Evolutionary conservation across 306 rosid genomes (phyloP), one percentile per base, ranked within the genome.

Genomic region (Biancaea sappan): DNA sequence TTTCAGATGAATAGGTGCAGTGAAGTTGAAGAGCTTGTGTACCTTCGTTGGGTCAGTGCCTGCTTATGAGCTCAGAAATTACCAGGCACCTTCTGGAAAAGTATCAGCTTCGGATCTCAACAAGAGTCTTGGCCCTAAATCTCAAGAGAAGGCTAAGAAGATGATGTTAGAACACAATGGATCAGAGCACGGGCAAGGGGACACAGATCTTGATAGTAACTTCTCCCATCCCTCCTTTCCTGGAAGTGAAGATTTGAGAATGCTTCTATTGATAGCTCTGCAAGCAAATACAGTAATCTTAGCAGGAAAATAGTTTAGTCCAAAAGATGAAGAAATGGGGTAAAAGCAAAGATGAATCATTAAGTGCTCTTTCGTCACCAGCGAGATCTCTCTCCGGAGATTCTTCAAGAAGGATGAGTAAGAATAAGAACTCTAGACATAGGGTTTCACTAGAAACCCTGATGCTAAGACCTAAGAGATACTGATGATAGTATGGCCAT

Each of bases 11-110:
- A 92, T 52, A 82, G 96, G 64, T 94, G 92, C 52, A 83, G 93
- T 74, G 99, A 94, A 83, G 97, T 94, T 61, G 99, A 94, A 88
- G 97, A 94, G 84, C 88, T 94, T 64, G 97, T 94, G 52, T 92
- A 94, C 82, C 96, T 94, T 69, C 95, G 99, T 51, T 94, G 99
- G 99, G 91, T 92, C 75, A 94, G 92, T 50, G 99, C 99, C 35
- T 94, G 99, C 75, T 79, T 94, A 66, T 76, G 99, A 94, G 76
- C 96, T 92, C 56, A 85, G 91, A 75, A 90, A 94, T 82, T 70
- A 87, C 60, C 81, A 88, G 70, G 74, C 92, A 77, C 90, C 95
- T 26, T 71, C 81, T 38, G 97, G 99, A 74, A 86, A 87, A 86
- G 8, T 83, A 61, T 85, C 97, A 12, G 97, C 95, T 1, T 93